Conservation (phyloP, 768 basidiomycete species). For the Tylopilus subfusipes region DNA sequence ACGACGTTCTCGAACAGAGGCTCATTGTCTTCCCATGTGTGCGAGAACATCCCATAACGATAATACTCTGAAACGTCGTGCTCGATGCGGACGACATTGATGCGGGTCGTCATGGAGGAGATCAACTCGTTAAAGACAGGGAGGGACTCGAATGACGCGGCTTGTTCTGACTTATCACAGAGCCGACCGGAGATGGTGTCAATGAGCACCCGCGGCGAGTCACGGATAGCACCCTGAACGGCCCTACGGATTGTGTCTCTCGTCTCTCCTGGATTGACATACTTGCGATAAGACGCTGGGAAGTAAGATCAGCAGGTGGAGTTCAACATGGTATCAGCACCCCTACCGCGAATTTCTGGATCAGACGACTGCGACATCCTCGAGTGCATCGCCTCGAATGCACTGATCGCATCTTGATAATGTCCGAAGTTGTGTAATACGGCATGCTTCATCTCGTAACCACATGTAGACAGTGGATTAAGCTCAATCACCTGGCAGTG, state of each 20-base stretch:
- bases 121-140: not conserved
- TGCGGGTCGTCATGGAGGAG: not conserved
- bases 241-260: not conserved
- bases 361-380: not conserved
- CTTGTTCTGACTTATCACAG: not conserved
- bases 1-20: too few relatives aligned
- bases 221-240: not conserved
- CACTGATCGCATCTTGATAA: not conserved
- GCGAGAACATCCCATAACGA: not conserved
- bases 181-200: not conserved
- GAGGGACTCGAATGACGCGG: not conserved
- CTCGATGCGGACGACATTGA: not conserved
- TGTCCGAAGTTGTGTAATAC: not conserved
- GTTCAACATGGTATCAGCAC: too few relatives aligned
- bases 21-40: too few relatives aligned
- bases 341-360: not conserved
- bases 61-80: not conserved
- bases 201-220: not conserved
- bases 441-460: not conserved
- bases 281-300: not conserved
- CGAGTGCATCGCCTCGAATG: not conserved
- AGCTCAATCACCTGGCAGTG: not conserved
- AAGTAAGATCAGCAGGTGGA: not conserved
- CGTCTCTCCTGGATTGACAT: not conserved
- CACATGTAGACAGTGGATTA: not conserved